Conservation (phyloP, 2,329 filamentous ascomycete genomes). For the Aureobasidium sp. region DNA sequence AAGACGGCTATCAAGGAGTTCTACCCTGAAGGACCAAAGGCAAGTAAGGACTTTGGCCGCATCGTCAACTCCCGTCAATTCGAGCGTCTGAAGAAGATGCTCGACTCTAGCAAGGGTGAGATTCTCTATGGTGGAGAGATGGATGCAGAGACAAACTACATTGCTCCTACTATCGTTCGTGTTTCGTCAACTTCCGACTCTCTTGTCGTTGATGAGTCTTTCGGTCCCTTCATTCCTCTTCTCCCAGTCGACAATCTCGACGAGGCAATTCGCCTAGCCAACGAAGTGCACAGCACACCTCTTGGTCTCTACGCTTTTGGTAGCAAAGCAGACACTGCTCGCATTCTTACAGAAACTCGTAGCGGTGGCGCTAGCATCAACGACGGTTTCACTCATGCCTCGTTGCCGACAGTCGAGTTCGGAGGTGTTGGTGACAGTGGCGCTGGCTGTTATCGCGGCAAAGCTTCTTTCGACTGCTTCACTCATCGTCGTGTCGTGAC, state of each 20-base stretch:
- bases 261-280: conserved; percentile 73
- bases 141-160: conserved; percentile 71
- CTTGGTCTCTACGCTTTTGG: conserved; percentile 81
- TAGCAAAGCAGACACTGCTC: conserved; percentile 64
- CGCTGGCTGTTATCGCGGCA: conserved; percentile 67
- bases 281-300: conserved; percentile 72
- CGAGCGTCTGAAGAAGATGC: conserved; percentile 75
- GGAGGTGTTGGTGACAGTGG: conserved; percentile 77
- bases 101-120: conserved; percentile 74
- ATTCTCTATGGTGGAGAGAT: conserved; percentile 79
- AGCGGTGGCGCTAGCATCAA: conserved; percentile 45
- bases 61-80: conserved; percentile 78
- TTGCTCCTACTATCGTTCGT: conserved; percentile 87
- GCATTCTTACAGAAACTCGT: conserved; percentile 42
- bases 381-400: conserved; percentile 59
- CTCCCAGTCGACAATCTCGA: conserved; percentile 71
- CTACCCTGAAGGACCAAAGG: conserved; percentile 72
- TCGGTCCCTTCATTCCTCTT: conserved; percentile 85
- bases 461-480: conserved; percentile 61
- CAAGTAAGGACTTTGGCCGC: conserved; percentile 67
- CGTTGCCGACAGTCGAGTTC: conserved; percentile 64
- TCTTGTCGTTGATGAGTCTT: conserved; percentile 75
- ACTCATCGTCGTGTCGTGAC: conserved; percentile 54
- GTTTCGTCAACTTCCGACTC: conserved; percentile 67
- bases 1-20: conserved; percentile 64